phyloP scores from a whole-genome alignment of 1,284 basidiomycete genomes.

The Trichosporon coremiiforme region DNA sequence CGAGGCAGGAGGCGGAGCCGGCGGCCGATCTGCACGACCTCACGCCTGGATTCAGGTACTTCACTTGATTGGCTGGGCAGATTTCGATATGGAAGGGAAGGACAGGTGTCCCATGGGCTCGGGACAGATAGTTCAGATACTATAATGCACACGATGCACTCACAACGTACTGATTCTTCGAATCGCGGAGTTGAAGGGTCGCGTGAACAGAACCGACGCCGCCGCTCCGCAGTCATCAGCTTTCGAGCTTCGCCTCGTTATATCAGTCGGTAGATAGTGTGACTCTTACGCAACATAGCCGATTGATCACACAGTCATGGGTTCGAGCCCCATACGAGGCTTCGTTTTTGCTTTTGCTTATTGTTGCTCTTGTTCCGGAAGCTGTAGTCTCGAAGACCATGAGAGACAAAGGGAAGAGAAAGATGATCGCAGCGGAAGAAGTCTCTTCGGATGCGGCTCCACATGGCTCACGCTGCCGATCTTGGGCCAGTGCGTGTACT shows the following conservation, averaged over 20 bases:
- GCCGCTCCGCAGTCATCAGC: neutral
- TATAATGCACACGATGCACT: neutral
- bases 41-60: conserved; percentile 30
- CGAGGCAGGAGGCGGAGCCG: conserved; percentile 14
- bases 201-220: neutral
- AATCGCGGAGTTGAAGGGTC: neutral
- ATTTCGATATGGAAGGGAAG: neutral
- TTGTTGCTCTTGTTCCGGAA: too few relatives aligned
- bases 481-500: too few relatives aligned
- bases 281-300: conserved; percentile 8
- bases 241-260: conserved; percentile 4
- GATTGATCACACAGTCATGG: neutral
- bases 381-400: too few relatives aligned
- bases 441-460: too few relatives aligned
- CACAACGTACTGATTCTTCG: neutral
- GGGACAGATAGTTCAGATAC: neutral
- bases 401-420: too few relatives aligned
- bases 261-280: conserved; percentile 14
- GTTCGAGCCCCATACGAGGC: too few relatives aligned
- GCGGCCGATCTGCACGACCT: conserved; percentile 24
- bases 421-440: too few relatives aligned
- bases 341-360: too few relatives aligned
- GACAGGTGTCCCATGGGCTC: neutral
- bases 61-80: conserved; percentile 13
- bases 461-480: too few relatives aligned